Evolutionary conservation across 1,284 basidiomycete species (phyloP), one percentile per base, ranked within the genome.

Genomic region (Filobasidium uniguttulatum): DNA sequence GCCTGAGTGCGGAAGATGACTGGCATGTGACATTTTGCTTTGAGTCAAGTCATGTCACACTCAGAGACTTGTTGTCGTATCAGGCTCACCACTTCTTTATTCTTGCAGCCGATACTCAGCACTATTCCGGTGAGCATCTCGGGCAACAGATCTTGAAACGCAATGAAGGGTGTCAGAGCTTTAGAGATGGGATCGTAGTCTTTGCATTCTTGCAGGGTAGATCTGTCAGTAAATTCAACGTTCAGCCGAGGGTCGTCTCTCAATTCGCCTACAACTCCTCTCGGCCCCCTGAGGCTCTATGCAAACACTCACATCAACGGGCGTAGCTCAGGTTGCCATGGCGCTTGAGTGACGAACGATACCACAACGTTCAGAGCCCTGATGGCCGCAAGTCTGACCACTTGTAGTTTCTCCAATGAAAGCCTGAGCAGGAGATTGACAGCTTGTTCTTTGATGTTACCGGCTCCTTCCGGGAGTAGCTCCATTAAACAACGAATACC

Each of bases 401-500:
- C 85, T 62, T 96, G 90, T 23, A 97, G 77, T 55, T 89, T 76
- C 67, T 97, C 93, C 15, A 87, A 79, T 6, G 85, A 83, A 63
- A 94, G 88, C 66, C 89, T 94, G 52, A 89, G 71, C 45, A 91
- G 77, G 3, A 75, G 77, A 36, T 85, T 62, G 9, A 76, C 73
- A n/a, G 67, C 60, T 52, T 79, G 74, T 65, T 78, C 82, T 55
- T 54, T 31, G 17, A 34, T 12, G 4, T 20, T 8, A 22, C 29
- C 31, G 3, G 28, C 8, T 8, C 15, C 22, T 15, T 26, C 44
- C 14, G 44, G 29, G 4, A 34, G 23, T 15, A n/a, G 26, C 31
- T 41, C 26, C 10, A 6, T 36, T 15, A 52, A 9, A 5, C 31
- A 17, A 3, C 45, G 28, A 50, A 43, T 59, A 50, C 26, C 80